Evolutionary conservation across 2,329 filamentous ascomycete genomes (phyloP).

Genomic region (Cytospora schulzeri): DNA sequence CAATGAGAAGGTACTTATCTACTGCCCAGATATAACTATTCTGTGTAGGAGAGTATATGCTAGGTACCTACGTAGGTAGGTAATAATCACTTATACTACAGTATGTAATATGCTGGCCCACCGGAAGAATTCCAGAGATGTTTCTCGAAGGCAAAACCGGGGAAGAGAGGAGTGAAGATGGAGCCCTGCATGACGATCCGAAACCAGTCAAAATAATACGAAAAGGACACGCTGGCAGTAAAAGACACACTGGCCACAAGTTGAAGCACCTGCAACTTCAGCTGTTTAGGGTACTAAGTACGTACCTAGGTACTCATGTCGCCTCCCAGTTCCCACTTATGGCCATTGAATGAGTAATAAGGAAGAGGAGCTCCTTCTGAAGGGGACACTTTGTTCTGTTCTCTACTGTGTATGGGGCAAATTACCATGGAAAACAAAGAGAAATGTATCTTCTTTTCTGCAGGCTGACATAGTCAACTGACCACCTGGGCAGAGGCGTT

Average conservation of each 20-base stretch:
- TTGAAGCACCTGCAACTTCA: not conserved
- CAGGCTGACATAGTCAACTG: not conserved
- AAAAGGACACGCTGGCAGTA: conserved; percentile 27
- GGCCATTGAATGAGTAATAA: not conserved
- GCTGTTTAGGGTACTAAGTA: no score
- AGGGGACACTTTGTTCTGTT: not conserved
- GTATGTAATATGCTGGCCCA: not conserved
- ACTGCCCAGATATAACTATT: no score
- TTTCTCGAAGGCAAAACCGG: conserved; percentile 21
- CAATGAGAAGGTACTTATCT: no score
- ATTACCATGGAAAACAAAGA: not conserved
- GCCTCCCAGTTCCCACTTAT: not conserved
- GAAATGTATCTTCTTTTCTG: no score
- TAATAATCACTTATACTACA: no score
- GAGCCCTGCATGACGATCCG: conserved; percentile 16
- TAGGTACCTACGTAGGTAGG: no score
- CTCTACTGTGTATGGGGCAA: not conserved
- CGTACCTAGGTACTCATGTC: not conserved
- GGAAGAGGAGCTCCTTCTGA: not conserved
- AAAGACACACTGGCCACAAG: not conserved
- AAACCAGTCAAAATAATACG: conserved; percentile 2
- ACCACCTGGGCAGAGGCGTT: not conserved
- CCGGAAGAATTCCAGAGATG: conserved; percentile 22
- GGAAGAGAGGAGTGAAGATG: conserved; percentile 6
- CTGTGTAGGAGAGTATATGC: no score